Percentiles rank a stretch among this genome's conserved stretches.
Conservation (phyloP, 2,329 filamentous ascomycete genomes). For the Dothistroma septosporum region DNA sequence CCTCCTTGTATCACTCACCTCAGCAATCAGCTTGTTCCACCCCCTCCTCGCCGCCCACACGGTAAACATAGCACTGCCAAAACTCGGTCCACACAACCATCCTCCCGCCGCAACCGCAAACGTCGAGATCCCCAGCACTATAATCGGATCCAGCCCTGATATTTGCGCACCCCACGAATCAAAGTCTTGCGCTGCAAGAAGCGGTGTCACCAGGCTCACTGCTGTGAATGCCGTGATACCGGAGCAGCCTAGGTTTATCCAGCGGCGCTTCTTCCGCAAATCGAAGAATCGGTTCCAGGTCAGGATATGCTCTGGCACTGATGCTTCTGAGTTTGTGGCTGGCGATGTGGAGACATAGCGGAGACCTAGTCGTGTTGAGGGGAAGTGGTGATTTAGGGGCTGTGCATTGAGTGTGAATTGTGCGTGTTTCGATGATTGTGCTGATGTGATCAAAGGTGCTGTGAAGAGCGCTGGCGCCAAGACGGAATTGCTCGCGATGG, state of each 20-base stretch:
- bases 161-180: slow-evolving; percentile 63
- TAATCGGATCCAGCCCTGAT: slow-evolving; percentile 80
- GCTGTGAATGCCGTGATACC: slow-evolving; percentile 60
- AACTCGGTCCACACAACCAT: slow-evolving; percentile 79
- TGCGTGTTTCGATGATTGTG: slow-evolving; percentile 5
- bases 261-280: slow-evolving; percentile 77
- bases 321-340: neutral
- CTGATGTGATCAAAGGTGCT: slow-evolving; percentile 9
- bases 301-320: slow-evolving; percentile 31
- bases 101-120: slow-evolving; percentile 73
- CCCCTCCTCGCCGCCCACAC: slow-evolving; percentile 61
- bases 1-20: slow-evolving; percentile 45
- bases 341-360: slow-evolving; percentile 6
- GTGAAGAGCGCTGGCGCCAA: slow-evolving; percentile 2
- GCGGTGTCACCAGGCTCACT: slow-evolving; percentile 59
- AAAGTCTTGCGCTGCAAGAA: slow-evolving; percentile 67
- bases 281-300: slow-evolving; percentile 90
- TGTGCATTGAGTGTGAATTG: slow-evolving; percentile 1
- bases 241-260: slow-evolving; percentile 77
- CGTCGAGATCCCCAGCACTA: slow-evolving; percentile 77
- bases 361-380: neutral
- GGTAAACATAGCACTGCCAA: slow-evolving; percentile 78
- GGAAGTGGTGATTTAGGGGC: neutral
- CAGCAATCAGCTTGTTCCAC: slow-evolving; percentile 63
- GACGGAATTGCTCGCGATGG: slow-evolving; percentile 1